Evolutionary conservation across 305 asterid species (phyloP).

Genomic region (Fraxinus nigra): DNA sequence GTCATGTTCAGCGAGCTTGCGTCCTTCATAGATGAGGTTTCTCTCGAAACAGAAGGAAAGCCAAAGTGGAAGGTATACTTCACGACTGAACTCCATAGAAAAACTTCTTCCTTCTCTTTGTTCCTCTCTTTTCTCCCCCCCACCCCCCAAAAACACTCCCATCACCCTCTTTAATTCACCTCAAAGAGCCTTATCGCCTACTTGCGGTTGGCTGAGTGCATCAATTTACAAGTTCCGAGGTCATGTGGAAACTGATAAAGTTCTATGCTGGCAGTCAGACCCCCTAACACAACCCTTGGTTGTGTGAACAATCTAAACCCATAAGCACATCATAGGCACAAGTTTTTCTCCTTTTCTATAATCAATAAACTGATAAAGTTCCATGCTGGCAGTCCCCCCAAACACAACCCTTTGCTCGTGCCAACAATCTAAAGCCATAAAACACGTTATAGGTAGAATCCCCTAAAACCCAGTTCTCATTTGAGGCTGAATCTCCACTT

Average conservation of each 20-base stretch:
- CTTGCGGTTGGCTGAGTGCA: background rate
- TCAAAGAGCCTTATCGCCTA: background rate
- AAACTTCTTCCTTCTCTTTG: slow-evolving; percentile 10
- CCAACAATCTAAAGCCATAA: background rate
- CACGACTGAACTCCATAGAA: slow-evolving; percentile 10
- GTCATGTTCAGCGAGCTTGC: slow-evolving; percentile 97
- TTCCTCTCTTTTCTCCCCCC: slow-evolving; percentile 17
- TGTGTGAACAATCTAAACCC: background rate
- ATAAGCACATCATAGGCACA: background rate
- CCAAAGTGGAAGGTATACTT: slow-evolving; percentile 96
- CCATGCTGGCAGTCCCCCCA: background rate
- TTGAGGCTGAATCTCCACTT: slow-evolving; percentile 1
- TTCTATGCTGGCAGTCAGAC: background rate
- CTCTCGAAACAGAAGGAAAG: slow-evolving; percentile 93
- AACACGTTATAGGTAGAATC: background rate
- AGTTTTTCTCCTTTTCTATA: background rate
- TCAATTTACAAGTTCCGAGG: background rate
- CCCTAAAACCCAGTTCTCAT: slow-evolving; percentile 10
- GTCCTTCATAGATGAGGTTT: slow-evolving; percentile 88
- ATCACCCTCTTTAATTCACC: background rate
- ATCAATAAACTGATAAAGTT: background rate
- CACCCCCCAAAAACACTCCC: background rate
- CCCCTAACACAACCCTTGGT: background rate
- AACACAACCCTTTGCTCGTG: background rate
- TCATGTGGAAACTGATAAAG: background rate